Evolutionary conservation across 2,329 filamentous ascomycete genomes (phyloP).

Genomic region (Cladobotryum protrusum): DNA sequence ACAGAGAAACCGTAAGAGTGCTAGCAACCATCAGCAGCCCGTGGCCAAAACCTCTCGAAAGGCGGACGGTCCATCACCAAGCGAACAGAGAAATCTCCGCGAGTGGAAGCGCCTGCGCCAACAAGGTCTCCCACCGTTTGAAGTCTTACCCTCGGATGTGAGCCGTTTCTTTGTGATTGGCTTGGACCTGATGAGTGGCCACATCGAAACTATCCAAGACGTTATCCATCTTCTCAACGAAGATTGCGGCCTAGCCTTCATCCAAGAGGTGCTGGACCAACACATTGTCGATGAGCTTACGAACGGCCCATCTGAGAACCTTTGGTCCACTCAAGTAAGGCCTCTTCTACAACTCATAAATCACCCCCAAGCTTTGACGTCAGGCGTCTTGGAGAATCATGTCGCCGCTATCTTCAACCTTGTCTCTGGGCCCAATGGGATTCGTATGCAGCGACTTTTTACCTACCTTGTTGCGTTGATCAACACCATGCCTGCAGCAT

Average conservation of each 20-base stretch:
- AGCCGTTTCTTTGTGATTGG: constrained; percentile 15
- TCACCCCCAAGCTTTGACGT: constrained; percentile 29
- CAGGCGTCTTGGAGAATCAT: constrained; percentile 33
- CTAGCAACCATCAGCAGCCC: too few relatives aligned
- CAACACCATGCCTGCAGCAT: constrained; percentile 11
- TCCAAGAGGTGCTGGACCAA: constrained; percentile 21
- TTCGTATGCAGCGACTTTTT: constrained; percentile 28
- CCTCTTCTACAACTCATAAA: constrained; percentile 31
- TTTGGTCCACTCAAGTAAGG: constrained; percentile 23
- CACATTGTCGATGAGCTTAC: constrained; percentile 10
- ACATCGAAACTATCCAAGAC: constrained; percentile 16
- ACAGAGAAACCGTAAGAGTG: too few relatives aligned
- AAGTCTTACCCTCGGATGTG: constrained; percentile 1
- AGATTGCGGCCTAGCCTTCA: constrained; percentile 23
- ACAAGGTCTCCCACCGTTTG: not conserved
- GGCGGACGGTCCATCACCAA: too few relatives aligned
- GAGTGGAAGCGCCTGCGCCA: constrained; percentile 16
- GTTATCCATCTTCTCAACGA: constrained; percentile 19
- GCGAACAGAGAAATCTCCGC: too few relatives aligned
- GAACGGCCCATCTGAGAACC: constrained; percentile 1
- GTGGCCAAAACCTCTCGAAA: too few relatives aligned
- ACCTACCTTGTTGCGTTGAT: constrained; percentile 22
- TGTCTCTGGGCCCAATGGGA: constrained; percentile 27
- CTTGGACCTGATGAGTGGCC: constrained; percentile 17
- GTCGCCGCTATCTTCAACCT: constrained; percentile 30